phyloP scores from a whole-genome alignment of 2,329 filamentous ascomycete genomes.

The Dryadomyces sulphureus region DNA sequence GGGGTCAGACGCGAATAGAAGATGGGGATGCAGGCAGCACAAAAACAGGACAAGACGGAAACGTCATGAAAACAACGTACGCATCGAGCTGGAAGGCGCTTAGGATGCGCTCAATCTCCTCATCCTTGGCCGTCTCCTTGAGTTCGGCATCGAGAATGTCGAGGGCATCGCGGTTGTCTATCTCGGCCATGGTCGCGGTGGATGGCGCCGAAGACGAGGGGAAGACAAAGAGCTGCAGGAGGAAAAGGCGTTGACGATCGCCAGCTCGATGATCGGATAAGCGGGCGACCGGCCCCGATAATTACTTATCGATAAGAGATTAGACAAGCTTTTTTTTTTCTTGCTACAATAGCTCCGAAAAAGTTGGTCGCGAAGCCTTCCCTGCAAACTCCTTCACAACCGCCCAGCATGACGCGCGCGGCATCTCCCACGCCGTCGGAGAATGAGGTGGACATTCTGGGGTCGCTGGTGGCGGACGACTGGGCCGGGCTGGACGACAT shows the following conservation, averaged over 20 bases:
- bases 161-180: slow-evolving; percentile 45
- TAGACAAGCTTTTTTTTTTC: slow-evolving; percentile 1
- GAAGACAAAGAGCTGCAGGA: not conserved
- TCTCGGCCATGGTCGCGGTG: slow-evolving; percentile 10
- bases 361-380: not conserved
- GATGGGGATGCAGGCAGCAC: not conserved
- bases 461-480: slow-evolving; percentile 50
- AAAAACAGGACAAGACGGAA: not conserved
- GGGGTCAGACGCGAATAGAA: not conserved
- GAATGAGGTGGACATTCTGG: slow-evolving; percentile 80
- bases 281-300: not conserved
- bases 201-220: not conserved
- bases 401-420: slow-evolving; percentile 53
- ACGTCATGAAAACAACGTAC: no score
- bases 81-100: slow-evolving; percentile 67
- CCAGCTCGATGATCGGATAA: not conserved
- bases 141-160: slow-evolving; percentile 70
- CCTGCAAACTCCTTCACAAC: not conserved
- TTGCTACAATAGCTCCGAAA: not conserved
- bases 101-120: slow-evolving; percentile 88
- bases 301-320: not conserved
- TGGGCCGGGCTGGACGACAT: slow-evolving; percentile 22
- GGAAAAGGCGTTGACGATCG: no score
- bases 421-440: slow-evolving; percentile 76
- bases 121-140: slow-evolving; percentile 92